Base-by-base conservation (phyloP, 768 basidiomycete genomes). In the Pilatotrama ljubarskyi region DNA sequence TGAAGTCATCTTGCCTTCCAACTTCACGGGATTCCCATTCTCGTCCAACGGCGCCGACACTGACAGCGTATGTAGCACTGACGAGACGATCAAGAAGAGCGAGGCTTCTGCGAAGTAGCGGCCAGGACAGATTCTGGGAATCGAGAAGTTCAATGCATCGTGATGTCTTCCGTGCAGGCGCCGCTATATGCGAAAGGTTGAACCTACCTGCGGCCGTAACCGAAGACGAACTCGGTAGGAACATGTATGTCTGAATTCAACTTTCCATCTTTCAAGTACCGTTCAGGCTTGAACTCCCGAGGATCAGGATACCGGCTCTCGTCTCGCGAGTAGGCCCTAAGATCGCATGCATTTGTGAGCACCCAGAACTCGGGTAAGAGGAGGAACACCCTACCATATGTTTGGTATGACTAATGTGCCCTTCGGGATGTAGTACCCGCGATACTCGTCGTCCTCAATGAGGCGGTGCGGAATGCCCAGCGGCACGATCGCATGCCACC, bases 251-350 rank as follows among this genome's bases (percentile, higher is more conserved):
- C 40, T 14, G 48, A 48, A 9, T 56, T 36, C 10, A 56, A 9
- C 26, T 50, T 44, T 0, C 60, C 60, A 13, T 56, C 58, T 17
- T 51, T 51, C 18, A 65, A 26, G 68, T 75, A 79, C 43, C 77
- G 69, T 40, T 73, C 73, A 15, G 77, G 78, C 22, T 67, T 49
- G 68, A 78, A 79, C 18, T 62, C 64, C 59, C 67, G 62, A 1
- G 77, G 75, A 29, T 68, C 68, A 14, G 57, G 58, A 55, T 77
- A 79, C n/a, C 66, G 69, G 14, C 61, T 58, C 14, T 69, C 69
- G 56, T 79, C 74, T 24, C 74, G 75, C 17, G 77, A 50, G 41
- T 76, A 76, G 14, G 75, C 69, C 76, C 76, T 77, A 22, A 17
- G 25, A n/a, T 18, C n/a, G n/a, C n/a, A n/a, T n/a, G n/a, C n/a